phyloP scores from a whole-genome alignment of 164 flowering plant genomes.

The Kingdonia uniflora region DNA sequence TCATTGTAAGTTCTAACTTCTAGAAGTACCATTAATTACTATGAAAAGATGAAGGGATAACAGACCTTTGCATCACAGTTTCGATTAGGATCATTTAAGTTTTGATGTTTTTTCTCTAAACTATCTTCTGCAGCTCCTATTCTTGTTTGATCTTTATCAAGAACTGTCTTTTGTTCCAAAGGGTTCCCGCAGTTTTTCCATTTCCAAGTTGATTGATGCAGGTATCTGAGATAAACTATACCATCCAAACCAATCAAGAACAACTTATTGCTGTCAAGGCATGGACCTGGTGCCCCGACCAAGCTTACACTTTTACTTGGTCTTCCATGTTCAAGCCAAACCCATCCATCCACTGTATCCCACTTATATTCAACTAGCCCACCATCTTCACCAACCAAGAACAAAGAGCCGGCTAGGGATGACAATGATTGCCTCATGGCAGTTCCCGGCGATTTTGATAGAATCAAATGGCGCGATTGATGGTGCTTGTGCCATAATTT shows the following conservation, averaged over 20 bases:
- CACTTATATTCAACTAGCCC: constrained; percentile 75
- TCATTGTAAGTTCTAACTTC: background rate
- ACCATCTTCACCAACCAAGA: constrained; percentile 67
- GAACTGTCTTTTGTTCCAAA: constrained; percentile 8
- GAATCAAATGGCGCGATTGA: constrained; percentile 69
- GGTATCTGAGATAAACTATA: constrained; percentile 55
- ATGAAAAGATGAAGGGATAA: background rate
- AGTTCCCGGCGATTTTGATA: constrained; percentile 61
- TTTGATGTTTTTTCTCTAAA: constrained; percentile 16
- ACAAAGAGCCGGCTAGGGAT: constrained; percentile 60
- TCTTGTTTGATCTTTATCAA: constrained; percentile 6
- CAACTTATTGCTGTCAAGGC: constrained; percentile 48
- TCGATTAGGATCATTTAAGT: constrained; percentile 7
- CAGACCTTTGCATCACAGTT: constrained; percentile 65
- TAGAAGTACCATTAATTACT: background rate
- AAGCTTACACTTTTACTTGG: constrained; percentile 47
- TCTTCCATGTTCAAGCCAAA: constrained; percentile 83
- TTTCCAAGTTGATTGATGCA: constrained; percentile 52
- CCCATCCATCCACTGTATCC: constrained; percentile 69
- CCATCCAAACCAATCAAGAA: constrained; percentile 80
- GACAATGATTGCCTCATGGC: constrained; percentile 41
- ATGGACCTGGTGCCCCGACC: constrained; percentile 68
- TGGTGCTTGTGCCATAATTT: constrained; percentile 79
- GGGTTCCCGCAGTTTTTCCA: constrained; percentile 71
- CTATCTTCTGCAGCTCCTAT: constrained; percentile 15